Conservation (phyloP, 1,284 basidiomycete genomes). For the Hypsizygus ulmarius region DNA sequence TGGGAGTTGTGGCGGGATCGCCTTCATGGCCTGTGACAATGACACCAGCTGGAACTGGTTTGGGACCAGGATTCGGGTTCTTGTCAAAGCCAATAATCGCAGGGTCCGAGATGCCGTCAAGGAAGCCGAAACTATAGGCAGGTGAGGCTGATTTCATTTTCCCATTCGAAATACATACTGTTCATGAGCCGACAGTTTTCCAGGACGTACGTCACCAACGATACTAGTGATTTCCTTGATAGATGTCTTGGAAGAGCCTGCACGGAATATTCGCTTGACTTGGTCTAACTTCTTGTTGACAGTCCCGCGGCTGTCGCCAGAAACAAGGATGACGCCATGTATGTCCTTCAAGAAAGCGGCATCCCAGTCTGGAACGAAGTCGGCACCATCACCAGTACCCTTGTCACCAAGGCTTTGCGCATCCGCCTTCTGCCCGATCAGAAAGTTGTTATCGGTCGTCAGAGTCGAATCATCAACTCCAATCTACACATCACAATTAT, state of each 20-base stretch:
- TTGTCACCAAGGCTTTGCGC: constrained; percentile 31
- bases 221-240: constrained; percentile 31
- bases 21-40: constrained; percentile 39
- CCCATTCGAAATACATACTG: constrained; percentile 27
- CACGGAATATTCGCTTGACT: constrained; percentile 31
- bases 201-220: constrained; percentile 36
- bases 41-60: constrained; percentile 35
- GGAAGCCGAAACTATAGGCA: constrained; percentile 36
- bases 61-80: constrained; percentile 36
- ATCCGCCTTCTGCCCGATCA: constrained; percentile 29
- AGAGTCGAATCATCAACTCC: constrained; percentile 30
- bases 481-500: too few relatives aligned
- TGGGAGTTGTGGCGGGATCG: constrained; percentile 25
- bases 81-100: constrained; percentile 39
- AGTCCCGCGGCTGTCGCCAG: constrained; percentile 32
- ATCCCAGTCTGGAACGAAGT: constrained; percentile 36
- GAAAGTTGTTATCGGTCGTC: constrained; percentile 25
- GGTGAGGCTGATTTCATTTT: neutral
- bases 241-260: constrained; percentile 22
- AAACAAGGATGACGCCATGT: constrained; percentile 34
- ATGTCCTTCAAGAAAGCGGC: constrained; percentile 33
- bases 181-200: constrained; percentile 33
- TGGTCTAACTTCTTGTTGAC: constrained; percentile 28
- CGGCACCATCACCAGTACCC: constrained; percentile 22
- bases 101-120: constrained; percentile 48